A percentile compares a stretch with the other conserved stretches of the same genome.
Evolutionary conservation across 352 stramenopile species (phyloP).

Genomic region (Blastocystis sp.): DNA sequence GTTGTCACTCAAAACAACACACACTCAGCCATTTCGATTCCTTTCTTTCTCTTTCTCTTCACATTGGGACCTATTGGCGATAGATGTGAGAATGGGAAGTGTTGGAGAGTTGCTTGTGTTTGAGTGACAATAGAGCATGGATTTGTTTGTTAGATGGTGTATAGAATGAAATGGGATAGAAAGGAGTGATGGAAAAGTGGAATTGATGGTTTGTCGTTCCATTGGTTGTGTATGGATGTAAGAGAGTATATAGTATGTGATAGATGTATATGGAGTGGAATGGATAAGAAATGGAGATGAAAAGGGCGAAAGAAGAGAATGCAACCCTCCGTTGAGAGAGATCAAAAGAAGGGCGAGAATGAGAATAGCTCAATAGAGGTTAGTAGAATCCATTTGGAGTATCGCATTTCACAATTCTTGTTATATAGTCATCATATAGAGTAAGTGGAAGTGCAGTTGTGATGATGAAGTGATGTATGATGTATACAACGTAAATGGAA

Average conservation of each 20-base stretch:
- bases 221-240: neutral
- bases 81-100: neutral
- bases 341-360: neutral
- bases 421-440: neutral
- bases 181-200: neutral
- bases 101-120: neutral
- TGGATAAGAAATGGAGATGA: neutral
- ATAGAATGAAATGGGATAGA: neutral
- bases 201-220: neutral
- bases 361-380: slow-evolving; percentile 26
- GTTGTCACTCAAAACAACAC: too few relatives aligned
- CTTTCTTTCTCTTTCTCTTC: too few relatives aligned
- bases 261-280: neutral
- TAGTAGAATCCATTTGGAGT: slow-evolving; percentile 52
- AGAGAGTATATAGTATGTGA: neutral
- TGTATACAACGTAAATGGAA: neutral
- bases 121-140: neutral
- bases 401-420: slow-evolving; percentile 60
- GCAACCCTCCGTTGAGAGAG: neutral
- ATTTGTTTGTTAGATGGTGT: slow-evolving; percentile 14
- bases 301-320: neutral
- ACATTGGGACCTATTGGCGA: neutral
- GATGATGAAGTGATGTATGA: neutral
- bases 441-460: slow-evolving; percentile 26
- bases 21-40: too few relatives aligned